Evolutionary conservation across 2,329 filamentous ascomycete genomes (phyloP).

Genomic region (Colletotrichum cuscutae): DNA sequence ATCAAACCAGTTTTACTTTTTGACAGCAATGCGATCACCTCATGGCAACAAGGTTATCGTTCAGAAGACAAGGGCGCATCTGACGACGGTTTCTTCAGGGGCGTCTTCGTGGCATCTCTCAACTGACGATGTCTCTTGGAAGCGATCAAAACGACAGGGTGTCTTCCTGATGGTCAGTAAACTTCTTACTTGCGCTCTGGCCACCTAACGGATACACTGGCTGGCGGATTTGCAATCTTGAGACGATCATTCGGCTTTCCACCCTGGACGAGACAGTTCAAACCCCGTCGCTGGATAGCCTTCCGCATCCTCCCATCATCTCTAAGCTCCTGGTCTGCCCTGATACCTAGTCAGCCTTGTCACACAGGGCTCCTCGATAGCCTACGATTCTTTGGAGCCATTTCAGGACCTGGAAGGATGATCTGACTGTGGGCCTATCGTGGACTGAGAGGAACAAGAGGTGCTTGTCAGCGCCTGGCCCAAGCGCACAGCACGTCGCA

Average conservation of each 20-base stretch:
- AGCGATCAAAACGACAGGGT: neutral
- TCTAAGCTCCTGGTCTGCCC: neutral
- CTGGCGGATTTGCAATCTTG: constrained; percentile 37
- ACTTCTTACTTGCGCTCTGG: neutral
- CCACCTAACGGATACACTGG: neutral
- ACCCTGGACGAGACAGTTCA: constrained; percentile 22
- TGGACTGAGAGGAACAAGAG: constrained; percentile 9
- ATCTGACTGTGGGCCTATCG: constrained; percentile 20
- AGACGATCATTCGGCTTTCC: constrained; percentile 28
- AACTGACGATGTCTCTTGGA: constrained; percentile 1
- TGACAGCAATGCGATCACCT: neutral
- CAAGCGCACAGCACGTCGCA: neutral
- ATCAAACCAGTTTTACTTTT: constrained; percentile 14
- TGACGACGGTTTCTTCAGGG: constrained; percentile 13
- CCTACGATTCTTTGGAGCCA: constrained; percentile 4
- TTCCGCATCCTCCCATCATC: constrained; percentile 2
- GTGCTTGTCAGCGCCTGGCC: constrained; percentile 10
- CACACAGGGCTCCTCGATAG: neutral
- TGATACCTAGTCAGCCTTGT: constrained; percentile 15
- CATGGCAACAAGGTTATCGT: constrained; percentile 11
- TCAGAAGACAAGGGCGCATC: constrained; percentile 1
- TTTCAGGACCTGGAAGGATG: neutral
- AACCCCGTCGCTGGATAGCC: constrained; percentile 23
- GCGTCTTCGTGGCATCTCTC: neutral
- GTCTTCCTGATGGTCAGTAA: constrained; percentile 4